Conservation (phyloP, 2,329 filamentous ascomycete species). For the Annulohypoxylon truncatum region DNA sequence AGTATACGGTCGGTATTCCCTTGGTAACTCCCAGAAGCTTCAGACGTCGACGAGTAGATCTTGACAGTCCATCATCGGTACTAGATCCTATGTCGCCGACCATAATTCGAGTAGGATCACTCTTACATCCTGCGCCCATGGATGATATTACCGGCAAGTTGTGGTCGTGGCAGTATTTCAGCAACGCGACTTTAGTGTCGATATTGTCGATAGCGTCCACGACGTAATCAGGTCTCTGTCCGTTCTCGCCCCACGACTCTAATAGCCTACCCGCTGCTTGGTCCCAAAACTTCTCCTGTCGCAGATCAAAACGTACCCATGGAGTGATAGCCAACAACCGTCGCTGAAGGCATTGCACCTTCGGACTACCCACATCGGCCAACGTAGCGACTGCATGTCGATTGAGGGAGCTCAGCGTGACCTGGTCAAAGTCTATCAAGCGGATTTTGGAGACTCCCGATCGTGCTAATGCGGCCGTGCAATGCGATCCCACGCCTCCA, state of each 20-base stretch:
- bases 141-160: slow-evolving; percentile 86
- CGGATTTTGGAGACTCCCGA: slow-evolving; percentile 90
- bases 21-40: slow-evolving; percentile 81
- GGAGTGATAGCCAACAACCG: slow-evolving; percentile 87
- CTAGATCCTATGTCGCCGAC: slow-evolving; percentile 91
- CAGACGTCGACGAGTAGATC: slow-evolving; percentile 82
- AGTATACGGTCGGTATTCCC: slow-evolving; percentile 93
- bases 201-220: slow-evolving; percentile 99
- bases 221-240: slow-evolving; percentile 82
- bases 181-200: slow-evolving; percentile 90
- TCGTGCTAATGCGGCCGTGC: slow-evolving; percentile 83
- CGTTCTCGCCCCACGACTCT: slow-evolving; percentile 70
- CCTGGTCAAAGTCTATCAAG: slow-evolving; percentile 96
- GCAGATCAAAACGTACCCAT: slow-evolving; percentile 90
- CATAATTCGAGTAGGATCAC: slow-evolving; percentile 82
- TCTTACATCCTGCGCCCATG: slow-evolving; percentile 97
- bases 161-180: slow-evolving; percentile 87
- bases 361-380: slow-evolving; percentile 91
- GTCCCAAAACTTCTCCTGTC: slow-evolving; percentile 84
- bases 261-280: slow-evolving; percentile 74
- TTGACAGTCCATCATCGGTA: slow-evolving; percentile 88
- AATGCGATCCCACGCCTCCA: slow-evolving; percentile 95
- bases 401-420: slow-evolving; percentile 93
- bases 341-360: slow-evolving; percentile 85
- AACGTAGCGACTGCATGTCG: slow-evolving; percentile 95